These are phyloP conservation scores for Penicillium hesseltinei DNA, from an alignment of 2,329 filamentous ascomycete species.

Conservation along the genomic window DNA sequence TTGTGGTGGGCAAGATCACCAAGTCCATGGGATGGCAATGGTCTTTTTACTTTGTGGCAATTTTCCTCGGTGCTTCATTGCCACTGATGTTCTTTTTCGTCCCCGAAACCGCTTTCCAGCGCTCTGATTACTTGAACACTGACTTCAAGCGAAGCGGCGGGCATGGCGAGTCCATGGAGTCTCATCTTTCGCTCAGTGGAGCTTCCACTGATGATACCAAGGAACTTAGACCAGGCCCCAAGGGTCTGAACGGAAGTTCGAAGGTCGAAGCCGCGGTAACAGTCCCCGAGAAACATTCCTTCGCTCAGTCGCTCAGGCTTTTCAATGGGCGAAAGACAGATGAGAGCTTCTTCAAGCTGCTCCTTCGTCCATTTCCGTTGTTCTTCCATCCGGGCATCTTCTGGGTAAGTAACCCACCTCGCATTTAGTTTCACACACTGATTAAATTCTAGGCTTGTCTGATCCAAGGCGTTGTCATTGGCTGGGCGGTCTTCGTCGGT, in stretches of 20 bases:
- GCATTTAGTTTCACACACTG: slow-evolving; percentile 1
- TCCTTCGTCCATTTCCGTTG: slow-evolving; percentile 74
- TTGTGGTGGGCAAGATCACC: slow-evolving; percentile 87
- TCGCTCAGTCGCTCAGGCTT: slow-evolving; percentile 59
- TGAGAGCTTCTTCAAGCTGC: slow-evolving; percentile 65
- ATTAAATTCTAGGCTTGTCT: slow-evolving; percentile 54
- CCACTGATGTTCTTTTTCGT: slow-evolving; percentile 73
- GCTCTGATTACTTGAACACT: slow-evolving; percentile 66
- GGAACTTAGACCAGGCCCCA: neutral
- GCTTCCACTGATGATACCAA: slow-evolving; percentile 14
- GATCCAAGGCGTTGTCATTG: slow-evolving; percentile 85
- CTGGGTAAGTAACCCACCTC: slow-evolving; percentile 55
- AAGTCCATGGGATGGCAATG: slow-evolving; percentile 74
- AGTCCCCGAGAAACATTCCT: slow-evolving; percentile 54
- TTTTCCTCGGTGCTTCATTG: slow-evolving; percentile 71
- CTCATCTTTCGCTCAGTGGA: slow-evolving; percentile 5
- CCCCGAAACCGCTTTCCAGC: slow-evolving; percentile 77
- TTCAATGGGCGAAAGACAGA: slow-evolving; percentile 83
- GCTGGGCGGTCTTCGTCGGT: slow-evolving; percentile 92
- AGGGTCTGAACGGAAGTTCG: neutral
- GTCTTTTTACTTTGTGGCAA: slow-evolving; percentile 85
- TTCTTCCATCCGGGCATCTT: slow-evolving; percentile 82
- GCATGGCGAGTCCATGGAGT: slow-evolving; percentile 15
- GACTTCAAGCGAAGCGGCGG: slow-evolving; percentile 54
- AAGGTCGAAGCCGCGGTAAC: slow-evolving; percentile 10